phyloP scores from a whole-genome alignment of 306 rosid species.

The Cyclanthera cordifolia region DNA sequence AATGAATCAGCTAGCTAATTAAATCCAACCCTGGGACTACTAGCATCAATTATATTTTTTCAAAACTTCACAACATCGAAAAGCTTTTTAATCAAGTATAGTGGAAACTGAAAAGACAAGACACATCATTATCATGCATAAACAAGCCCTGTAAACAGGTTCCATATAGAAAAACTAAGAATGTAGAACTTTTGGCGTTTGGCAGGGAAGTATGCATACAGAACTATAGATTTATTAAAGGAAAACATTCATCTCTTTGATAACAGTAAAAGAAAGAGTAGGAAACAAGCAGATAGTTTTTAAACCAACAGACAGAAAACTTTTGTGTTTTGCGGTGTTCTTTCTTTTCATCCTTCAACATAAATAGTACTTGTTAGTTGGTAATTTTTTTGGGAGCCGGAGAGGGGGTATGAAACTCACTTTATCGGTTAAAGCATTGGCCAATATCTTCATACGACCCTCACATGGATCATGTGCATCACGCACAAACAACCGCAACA shows the following conservation, averaged over 20 bases:
- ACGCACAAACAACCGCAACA: conserved; percentile 52
- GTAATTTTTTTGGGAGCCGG: neutral
- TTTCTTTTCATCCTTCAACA: neutral
- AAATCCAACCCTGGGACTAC: neutral
- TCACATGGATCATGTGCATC: conserved; percentile 35
- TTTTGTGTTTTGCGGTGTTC: neutral
- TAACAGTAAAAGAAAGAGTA: neutral
- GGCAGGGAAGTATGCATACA: neutral
- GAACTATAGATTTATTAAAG: neutral
- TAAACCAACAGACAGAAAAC: neutral
- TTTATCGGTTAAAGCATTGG: conserved; percentile 32
- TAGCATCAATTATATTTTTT: neutral
- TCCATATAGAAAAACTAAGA: neutral
- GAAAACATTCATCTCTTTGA: neutral
- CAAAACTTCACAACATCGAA: neutral
- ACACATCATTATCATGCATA: neutral
- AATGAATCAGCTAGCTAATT: neutral
- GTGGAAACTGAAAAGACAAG: neutral
- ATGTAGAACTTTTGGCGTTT: neutral
- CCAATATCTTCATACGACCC: conserved; percentile 48
- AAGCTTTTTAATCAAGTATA: neutral
- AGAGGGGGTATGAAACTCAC: conserved; percentile 29
- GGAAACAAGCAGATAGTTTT: neutral
- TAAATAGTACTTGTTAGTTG: neutral
- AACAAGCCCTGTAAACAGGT: neutral